phyloP scores from a whole-genome alignment of 1,139 yeast genomes.

The Meyerozyma carpophila region DNA sequence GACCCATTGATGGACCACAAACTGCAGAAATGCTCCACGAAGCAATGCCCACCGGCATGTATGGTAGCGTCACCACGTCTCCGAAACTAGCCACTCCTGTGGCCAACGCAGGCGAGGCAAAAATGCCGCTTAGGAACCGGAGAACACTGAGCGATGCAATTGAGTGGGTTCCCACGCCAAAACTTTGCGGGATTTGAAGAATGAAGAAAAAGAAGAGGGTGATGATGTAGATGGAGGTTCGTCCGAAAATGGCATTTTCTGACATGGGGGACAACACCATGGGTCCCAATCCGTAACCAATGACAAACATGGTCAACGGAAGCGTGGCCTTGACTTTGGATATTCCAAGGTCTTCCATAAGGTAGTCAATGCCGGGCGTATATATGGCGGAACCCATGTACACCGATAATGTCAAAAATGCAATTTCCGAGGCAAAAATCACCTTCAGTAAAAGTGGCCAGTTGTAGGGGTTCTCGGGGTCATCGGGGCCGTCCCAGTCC shows the following conservation, averaged over 20 bases:
- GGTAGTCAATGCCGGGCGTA: conserved; percentile 45
- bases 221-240: conserved; percentile 35
- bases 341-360: conserved; percentile 24
- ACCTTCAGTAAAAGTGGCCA: conserved; percentile 42
- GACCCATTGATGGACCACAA: conserved; percentile 12
- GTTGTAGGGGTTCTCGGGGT: conserved; percentile 55
- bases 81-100: conserved; percentile 35
- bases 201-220: conserved; percentile 26
- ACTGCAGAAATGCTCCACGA: conserved; percentile 10
- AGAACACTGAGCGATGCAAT: conserved; percentile 28
- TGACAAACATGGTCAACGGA: conserved; percentile 32
- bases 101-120: conserved; percentile 31
- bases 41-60: conserved; percentile 9
- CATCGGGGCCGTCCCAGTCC: conserved; percentile 46
- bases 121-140: conserved; percentile 31
- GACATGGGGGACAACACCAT: conserved; percentile 34
- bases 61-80: conserved; percentile 17
- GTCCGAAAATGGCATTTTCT: conserved; percentile 45
- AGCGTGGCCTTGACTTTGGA: conserved; percentile 21
- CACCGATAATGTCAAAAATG: conserved; percentile 45
- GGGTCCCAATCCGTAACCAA: conserved; percentile 38
- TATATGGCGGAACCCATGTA: conserved; percentile 61
- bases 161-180: conserved; percentile 13
- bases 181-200: conserved; percentile 31
- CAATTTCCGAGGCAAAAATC: conserved; percentile 33